Conservation (phyloP, 805 yeast species). For the Schwanniomyces yamadae region DNA sequence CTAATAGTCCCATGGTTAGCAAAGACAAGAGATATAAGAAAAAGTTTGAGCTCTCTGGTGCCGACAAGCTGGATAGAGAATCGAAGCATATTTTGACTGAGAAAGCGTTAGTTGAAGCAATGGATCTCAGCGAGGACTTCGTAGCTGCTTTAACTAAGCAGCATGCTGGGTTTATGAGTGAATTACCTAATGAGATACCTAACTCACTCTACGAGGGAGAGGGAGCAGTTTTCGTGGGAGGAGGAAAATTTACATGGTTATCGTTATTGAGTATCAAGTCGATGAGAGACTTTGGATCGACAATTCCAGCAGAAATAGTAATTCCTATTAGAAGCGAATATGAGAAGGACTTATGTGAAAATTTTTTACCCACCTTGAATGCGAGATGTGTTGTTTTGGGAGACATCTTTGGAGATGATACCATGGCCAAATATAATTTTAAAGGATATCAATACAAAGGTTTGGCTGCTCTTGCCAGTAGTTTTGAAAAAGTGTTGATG, state of each 20-base stretch:
- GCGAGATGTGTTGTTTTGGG: slow-evolving; percentile 63
- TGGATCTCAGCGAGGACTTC: not conserved
- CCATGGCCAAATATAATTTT: slow-evolving; percentile 41
- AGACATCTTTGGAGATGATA: slow-evolving; percentile 52
- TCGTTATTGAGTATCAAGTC: slow-evolving; percentile 30
- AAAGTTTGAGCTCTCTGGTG: slow-evolving; percentile 1
- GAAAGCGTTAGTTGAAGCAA: not conserved
- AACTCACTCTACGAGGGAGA: slow-evolving; percentile 19
- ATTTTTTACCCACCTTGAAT: slow-evolving; percentile 53
- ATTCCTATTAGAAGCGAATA: slow-evolving; percentile 34
- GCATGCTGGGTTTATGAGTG: slow-evolving; percentile 18
- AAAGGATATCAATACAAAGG: slow-evolving; percentile 67
- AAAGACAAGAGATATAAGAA: slow-evolving; percentile 1
- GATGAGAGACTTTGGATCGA: slow-evolving; percentile 37
- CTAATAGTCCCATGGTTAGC: not conserved
- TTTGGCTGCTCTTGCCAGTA: slow-evolving; percentile 43
- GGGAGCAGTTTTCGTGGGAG: slow-evolving; percentile 38
- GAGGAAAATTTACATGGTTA: slow-evolving; percentile 36
- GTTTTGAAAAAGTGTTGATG: slow-evolving; percentile 33
- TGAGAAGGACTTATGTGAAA: slow-evolving; percentile 49
- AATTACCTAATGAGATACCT: slow-evolving; percentile 22
- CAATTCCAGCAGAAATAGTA: slow-evolving; percentile 38
- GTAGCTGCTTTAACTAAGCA: slow-evolving; percentile 7
- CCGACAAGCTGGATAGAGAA: not conserved
- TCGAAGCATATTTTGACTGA: not conserved